Percentiles rank a stretch among this genome's conserved stretches.
These are phyloP conservation scores for Fusarium floridanum DNA, from an alignment of 2,329 filamentous ascomycete species.

Conservation along the genomic window DNA sequence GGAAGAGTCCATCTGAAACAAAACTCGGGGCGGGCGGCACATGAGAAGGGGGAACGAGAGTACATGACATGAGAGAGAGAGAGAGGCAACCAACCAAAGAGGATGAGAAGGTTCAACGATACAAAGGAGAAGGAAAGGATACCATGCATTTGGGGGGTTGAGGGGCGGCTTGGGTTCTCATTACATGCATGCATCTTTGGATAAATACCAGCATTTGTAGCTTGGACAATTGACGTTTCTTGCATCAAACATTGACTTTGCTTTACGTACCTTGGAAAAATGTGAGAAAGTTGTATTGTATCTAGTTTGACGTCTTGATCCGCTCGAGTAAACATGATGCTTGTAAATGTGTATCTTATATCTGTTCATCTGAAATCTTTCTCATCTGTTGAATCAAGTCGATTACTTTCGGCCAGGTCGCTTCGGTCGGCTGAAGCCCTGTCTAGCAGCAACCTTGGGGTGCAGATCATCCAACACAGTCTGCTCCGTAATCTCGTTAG, in stretches of 20 bases:
- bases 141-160: slow-evolving; percentile 42
- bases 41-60: background rate
- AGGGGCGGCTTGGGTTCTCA: slow-evolving; percentile 40
- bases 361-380: slow-evolving; percentile 1
- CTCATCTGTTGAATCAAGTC: slow-evolving; percentile 1
- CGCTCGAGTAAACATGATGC: background rate
- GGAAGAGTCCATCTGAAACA: slow-evolving; percentile 30
- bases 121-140: slow-evolving; percentile 41
- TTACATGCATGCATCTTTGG: slow-evolving; percentile 46
- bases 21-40: slow-evolving; percentile 3
- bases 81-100: background rate
- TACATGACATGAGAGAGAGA: slow-evolving; percentile 3
- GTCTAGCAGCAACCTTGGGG: slow-evolving; percentile 73
- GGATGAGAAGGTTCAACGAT: slow-evolving; percentile 23
- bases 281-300: slow-evolving; percentile 5
- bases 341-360: slow-evolving; percentile 15
- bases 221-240: slow-evolving; percentile 45
- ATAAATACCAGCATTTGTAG: slow-evolving; percentile 48
- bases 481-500: slow-evolving; percentile 77
- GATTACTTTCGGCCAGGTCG: slow-evolving; percentile 73
- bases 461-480: slow-evolving; percentile 76
- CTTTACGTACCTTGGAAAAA: background rate
- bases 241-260: slow-evolving; percentile 18
- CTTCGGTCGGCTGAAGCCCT: slow-evolving; percentile 82
- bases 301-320: background rate